Base-by-base conservation (phyloP, 495 filamentous ascomycete species). In the Podospora australis region DNA sequence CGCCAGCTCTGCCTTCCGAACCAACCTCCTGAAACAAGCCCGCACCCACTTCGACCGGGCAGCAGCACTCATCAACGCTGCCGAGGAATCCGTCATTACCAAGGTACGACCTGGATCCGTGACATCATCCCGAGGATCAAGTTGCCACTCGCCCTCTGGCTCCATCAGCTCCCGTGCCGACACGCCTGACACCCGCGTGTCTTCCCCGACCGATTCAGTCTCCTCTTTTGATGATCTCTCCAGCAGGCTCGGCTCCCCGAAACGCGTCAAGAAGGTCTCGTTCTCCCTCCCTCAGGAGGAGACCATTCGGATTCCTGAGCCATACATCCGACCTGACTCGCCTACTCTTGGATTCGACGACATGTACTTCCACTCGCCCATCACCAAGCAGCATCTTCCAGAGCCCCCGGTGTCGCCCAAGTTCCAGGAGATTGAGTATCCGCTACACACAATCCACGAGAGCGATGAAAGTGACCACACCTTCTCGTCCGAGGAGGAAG, bases 231-330 rank as follows among this genome's bases (percentile, higher is more conserved):
- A 69, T 4, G 67, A 67, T 35, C 53, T 58, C 23, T 10, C 52
- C 14, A 42, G 48, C 38, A 63, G 58, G 47, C 13, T 44, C 26
- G 50, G 32, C 24, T 47, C 56, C 13, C 46, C 59, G 4, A 75
- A 72, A 51, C 60, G 56, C 35, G 48, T 45, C 45, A 79, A 78
- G 62, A 75, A 73, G 55, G 75, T 79, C 0, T 75, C 74, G 5
- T 78, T 78, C 54, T 75, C 68, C 4, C 60, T 69, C 29, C 57
- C 69, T 6, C 56, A 68, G 3, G 59, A 69, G 36, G 52, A 63
- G 20, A 52, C 62, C 34, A 39, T 56, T 29, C 36, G 16, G 57
- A 60, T 39, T 60, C 64, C 47, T 48, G 69, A 73, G 48, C 71
- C 73, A 9, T 58, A 67, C 16, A 61, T 73, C 50, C 69, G 70